Evolutionary conservation across 495 filamentous ascomycete genomes (phyloP), one percentile per base, ranked within the genome.

Genomic region (Penicillium samsonianum): DNA sequence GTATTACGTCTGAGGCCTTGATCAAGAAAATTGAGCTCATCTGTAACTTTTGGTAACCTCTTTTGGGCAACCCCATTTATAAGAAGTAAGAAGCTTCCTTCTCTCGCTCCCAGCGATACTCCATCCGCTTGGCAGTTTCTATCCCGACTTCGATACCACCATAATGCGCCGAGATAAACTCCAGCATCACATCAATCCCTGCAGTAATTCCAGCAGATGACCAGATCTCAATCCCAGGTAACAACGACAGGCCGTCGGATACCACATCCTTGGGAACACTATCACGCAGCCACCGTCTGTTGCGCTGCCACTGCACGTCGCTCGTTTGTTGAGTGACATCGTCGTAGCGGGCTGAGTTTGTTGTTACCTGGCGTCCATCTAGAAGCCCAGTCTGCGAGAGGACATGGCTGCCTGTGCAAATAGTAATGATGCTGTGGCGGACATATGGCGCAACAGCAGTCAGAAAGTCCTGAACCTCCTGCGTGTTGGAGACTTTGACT

Each of bases 371-470:
- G 16, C 12, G 42, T 17, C 25, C 16, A 17, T 46, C 31, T 23
- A 55, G 11, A 25, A 55, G 52, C 3, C 52, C 20, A 45, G 52
- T 55, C 19, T 55, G 52, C 9, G 52, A 33, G 16, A 55, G 52
- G n/a, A 55, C 8, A 46, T 55, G 52, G 31, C 52, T 55, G 0
- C 52, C 52, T 0, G 52, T 55, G 23, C 52, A 55, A 16, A 55
- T n/a, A 26, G 52, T 55, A n/a, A 55, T 55, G 42, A 55, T 19
- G 11, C 52, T 55, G 22, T 55, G 52, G n/a, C 52, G 52, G 10
- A 55, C 20, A 35, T 38, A 55, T 19, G 52, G 52, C 6, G 52
- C 52, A 26, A 55, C 30, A 20, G 42, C 52, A 2, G 30, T 33
- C 8, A 55, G 14, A 26, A 55, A 55, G 6, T 46, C 52, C 19